Base-by-base conservation (phyloP, 768 basidiomycete species). In the Rhodosporidiobolus sp. region DNA sequence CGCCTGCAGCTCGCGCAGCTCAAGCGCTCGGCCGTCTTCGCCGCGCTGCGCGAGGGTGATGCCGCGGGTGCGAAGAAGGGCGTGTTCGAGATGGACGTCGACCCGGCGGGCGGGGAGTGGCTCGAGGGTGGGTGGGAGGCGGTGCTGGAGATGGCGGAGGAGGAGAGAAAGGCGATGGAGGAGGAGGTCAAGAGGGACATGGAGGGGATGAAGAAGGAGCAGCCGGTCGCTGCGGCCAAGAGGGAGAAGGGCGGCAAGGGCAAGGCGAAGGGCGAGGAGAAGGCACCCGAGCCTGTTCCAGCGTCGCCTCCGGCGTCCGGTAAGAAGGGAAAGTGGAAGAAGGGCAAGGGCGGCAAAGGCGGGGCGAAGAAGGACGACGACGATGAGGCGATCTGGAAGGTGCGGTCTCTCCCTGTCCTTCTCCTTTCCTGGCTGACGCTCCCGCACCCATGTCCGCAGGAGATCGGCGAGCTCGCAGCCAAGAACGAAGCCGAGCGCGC, bases 101-200 rank as follows among this genome's bases (percentile, higher is more conserved):
- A 90, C 80, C 87, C 88, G 52, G 83, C 86, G 16, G 90, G 89
- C 59, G 88, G 88, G 43, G 89, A 91, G 82, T 81, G 88, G 65
- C 87, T 86, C 77, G 76, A 79, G 63, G 87, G 86, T 12, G 65
- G 60, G 12, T 10, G 26, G 32, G 52, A 62, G 60, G 70, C 63
- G 48, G 30, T 50, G 62, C 11, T 50, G 58, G 30, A 69, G 53
- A 53, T 45, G 16, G 26, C 1, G 12, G n/a, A n/a, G 38, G 22
- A n/a, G 57, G 17, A 9, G 19, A 16, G 24, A n/a, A 53, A 26
- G 52, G 52, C 19, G 54, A n/a, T 14, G 52, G 12, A n/a, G n/a
- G 16, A n/a, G n/a, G n/a, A n/a, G n/a, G n/a, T n/a, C n/a, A n/a
- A n/a, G n/a, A n/a, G n/a, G n/a, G n/a, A n/a, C n/a, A n/a, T n/a